Base-by-base conservation (phyloP, 2,329 filamentous ascomycete species). In the Sporothrix sp. region DNA sequence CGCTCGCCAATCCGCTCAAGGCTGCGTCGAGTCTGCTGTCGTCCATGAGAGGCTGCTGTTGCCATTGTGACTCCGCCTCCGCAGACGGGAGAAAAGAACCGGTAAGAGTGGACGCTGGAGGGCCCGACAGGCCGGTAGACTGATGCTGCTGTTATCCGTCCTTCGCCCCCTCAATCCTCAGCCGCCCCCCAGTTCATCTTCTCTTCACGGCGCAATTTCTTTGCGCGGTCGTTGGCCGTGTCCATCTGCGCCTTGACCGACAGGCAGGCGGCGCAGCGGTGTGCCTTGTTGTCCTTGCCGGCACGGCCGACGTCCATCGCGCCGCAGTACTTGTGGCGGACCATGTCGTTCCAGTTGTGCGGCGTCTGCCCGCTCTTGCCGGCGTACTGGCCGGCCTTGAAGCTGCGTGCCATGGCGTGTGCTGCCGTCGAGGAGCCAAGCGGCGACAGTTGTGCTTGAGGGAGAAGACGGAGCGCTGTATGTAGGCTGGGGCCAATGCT, bases 291-390 rank as follows among this genome's bases (percentile, higher is more conserved):
- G 46, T 32, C 39, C 43, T 48, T 48, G 50, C 52, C 52, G 11
- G 8, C 20, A 43, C 52, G 54, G 47, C 54, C 54, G 4, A 33
- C n/a, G 36, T 54, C 54, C 18, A 56, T 30, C 4, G 43, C 47
- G 35, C 54, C 52, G 33, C 50, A 56, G 50, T 54, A 56, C 38
- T 56, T 52, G 52, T 54, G 54, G 10, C 35, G 52, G 13, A 38
- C 48, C 3, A 52, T 4, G 8, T 54, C 54, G 21, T 40, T 56
- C 54, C 52, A 56, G 50, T 56, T 56, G 49, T 47, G 37, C 5
- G 54, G 54, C 7, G 27, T 52, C 43, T 52, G 43, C 6, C 37
- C 39, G 16, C 50, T 44, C 11, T 40, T 35, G 20, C 37, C 43
- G 21, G 18, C 27, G n/a, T 32, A 36, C 28, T 52, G 45, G 25